phyloP scores from a whole-genome alignment of 1,284 basidiomycete genomes.

The Leccinum subrobustum region DNA sequence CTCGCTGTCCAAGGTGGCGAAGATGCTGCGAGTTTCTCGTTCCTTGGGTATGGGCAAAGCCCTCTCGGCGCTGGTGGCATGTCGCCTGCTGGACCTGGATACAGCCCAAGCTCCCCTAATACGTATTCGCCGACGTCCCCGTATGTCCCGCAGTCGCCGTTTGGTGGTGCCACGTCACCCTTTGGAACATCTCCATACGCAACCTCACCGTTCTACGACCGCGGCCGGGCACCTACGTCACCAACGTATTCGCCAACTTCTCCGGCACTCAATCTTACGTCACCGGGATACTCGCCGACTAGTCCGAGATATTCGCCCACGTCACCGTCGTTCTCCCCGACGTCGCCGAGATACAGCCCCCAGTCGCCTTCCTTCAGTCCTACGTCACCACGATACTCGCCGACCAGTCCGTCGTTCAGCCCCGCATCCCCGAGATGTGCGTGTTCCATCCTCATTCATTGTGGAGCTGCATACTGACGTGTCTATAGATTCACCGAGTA shows the following conservation, averaged over 20 bases:
- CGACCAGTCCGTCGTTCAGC: constrained; percentile 84
- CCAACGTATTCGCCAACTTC: constrained; percentile 88
- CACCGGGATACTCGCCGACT: constrained; percentile 85
- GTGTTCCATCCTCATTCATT: constrained; percentile 31
- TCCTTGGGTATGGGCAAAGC: constrained; percentile 77
- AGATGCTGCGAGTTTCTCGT: constrained; percentile 71
- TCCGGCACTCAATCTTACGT: constrained; percentile 76
- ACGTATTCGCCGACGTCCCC: constrained; percentile 88
- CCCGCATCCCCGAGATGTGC: constrained; percentile 83
- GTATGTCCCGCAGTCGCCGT: constrained; percentile 84
- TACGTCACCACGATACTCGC: constrained; percentile 81
- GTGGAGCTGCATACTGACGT: constrained; percentile 23
- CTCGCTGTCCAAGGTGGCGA: constrained; percentile 88
- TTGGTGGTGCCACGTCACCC: constrained; percentile 76
- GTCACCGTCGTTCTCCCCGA: constrained; percentile 84
- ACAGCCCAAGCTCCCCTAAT: constrained; percentile 82
- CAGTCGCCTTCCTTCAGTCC: constrained; percentile 85
- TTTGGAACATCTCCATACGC: constrained; percentile 78
- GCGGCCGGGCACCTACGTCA: constrained; percentile 64
- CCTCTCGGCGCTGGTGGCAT: constrained; percentile 77
- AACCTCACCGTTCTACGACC: constrained; percentile 79
- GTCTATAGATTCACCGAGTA: constrained; percentile 73
- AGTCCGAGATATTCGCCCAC: constrained; percentile 86
- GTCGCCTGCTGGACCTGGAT: constrained; percentile 76
- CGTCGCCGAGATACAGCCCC: constrained; percentile 79